These are phyloP conservation scores for Epichloe sibirici DNA, from an alignment of 2,329 filamentous ascomycete genomes.

Conservation along the genomic window DNA sequence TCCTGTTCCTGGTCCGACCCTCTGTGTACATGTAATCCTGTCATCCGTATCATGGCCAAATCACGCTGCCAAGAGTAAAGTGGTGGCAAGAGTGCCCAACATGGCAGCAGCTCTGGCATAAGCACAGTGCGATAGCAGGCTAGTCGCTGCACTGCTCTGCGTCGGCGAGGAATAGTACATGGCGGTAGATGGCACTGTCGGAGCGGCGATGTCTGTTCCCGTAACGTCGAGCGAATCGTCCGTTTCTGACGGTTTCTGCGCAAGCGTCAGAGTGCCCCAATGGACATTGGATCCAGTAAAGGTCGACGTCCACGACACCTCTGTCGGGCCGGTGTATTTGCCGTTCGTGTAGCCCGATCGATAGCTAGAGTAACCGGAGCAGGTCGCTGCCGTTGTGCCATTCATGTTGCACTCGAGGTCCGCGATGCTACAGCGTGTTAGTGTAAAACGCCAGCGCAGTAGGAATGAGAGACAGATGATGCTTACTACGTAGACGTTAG, in stretches of 20 bases:
- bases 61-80: background rate
- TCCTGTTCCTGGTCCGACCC: background rate
- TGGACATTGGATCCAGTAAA: constrained; percentile 27
- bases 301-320: constrained; percentile 33
- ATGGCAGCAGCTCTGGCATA: background rate
- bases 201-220: constrained; percentile 9
- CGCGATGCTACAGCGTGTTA: constrained; percentile 23
- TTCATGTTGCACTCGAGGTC: constrained; percentile 30
- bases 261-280: constrained; percentile 33
- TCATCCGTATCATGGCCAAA: background rate
- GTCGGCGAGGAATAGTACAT: constrained; percentile 6
- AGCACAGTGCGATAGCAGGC: background rate
- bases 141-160: background rate
- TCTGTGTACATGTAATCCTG: background rate
- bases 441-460: background rate
- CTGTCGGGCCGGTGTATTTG: constrained; percentile 28
- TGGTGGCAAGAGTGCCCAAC: background rate
- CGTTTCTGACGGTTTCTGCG: constrained; percentile 22
- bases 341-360: constrained; percentile 26
- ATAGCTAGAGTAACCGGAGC: constrained; percentile 36
- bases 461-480: background rate
- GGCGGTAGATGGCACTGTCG: constrained; percentile 7
- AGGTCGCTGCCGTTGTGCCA: constrained; percentile 31
- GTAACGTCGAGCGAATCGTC: constrained; percentile 15
- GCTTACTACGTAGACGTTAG: constrained; percentile 31